Evolutionary conservation across 495 filamentous ascomycete genomes (phyloP).

Genomic region (Aspergillus wentii): DNA sequence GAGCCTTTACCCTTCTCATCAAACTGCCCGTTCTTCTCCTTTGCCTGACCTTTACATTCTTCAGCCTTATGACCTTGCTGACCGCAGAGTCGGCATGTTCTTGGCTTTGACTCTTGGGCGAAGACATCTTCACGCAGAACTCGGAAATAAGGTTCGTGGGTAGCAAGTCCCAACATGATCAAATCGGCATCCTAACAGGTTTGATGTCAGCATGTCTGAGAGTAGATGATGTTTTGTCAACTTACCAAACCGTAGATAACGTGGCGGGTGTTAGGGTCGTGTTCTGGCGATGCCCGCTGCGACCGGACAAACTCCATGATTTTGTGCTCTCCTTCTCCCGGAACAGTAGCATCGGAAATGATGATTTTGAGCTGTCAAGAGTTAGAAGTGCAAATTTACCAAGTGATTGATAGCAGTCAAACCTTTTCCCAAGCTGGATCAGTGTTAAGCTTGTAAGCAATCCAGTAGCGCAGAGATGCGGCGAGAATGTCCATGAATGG

Average conservation of each 20-base stretch:
- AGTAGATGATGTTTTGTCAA: background rate
- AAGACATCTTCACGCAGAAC: slow-evolving; percentile 98
- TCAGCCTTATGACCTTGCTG: slow-evolving; percentile 84
- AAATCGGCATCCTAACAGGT: slow-evolving; percentile 75
- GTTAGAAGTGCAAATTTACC: slow-evolving; percentile 15
- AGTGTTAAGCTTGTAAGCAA: slow-evolving; percentile 91
- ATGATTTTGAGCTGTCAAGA: slow-evolving; percentile 73
- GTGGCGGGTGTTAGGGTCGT: slow-evolving; percentile 95
- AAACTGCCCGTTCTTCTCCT: slow-evolving; percentile 79
- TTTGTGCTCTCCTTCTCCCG: slow-evolving; percentile 98
- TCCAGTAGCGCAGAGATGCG: slow-evolving; percentile 89
- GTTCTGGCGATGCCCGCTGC: slow-evolving; percentile 81
- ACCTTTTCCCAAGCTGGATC: slow-evolving; percentile 94
- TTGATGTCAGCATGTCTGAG: slow-evolving; percentile 13
- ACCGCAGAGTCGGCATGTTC: slow-evolving; percentile 79
- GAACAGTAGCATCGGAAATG: slow-evolving; percentile 96
- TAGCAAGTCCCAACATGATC: slow-evolving; percentile 96
- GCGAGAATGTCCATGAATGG: slow-evolving; percentile 98
- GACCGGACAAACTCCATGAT: slow-evolving; percentile 98
- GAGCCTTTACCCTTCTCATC: slow-evolving; percentile 73
- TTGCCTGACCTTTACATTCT: slow-evolving; percentile 76
- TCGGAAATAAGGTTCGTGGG: slow-evolving; percentile 96
- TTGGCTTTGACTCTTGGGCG: slow-evolving; percentile 74
- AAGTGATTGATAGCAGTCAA: slow-evolving; percentile 2
- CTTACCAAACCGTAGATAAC: slow-evolving; percentile 81